Percentiles rank a stretch among this genome's conserved stretches.
Evolutionary conservation across 2,329 filamentous ascomycete genomes (phyloP).

Genomic region (Orbilia quercus): DNA sequence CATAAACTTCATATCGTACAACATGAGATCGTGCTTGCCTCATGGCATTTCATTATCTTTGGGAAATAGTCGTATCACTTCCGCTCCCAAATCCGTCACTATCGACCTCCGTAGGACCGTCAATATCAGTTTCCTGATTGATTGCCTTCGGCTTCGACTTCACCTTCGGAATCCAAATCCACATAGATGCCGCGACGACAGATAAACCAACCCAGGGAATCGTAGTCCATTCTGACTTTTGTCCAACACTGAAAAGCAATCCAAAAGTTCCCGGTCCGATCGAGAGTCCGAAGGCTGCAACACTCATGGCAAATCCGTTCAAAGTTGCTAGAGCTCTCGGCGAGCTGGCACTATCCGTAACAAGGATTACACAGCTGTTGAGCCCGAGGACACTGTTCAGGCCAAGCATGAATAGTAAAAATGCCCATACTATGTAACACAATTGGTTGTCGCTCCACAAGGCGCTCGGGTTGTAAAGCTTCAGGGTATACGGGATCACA

Average conservation of each 20-base stretch:
- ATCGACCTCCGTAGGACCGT: not conserved
- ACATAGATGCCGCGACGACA: constrained; percentile 13
- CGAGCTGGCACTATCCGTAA: constrained; percentile 37
- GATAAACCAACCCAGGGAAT: constrained; percentile 43
- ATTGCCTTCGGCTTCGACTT: constrained; percentile 1
- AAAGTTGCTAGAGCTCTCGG: constrained; percentile 16
- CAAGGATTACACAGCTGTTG: constrained; percentile 29
- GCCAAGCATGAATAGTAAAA: constrained; percentile 8
- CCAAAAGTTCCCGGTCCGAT: constrained; percentile 32
- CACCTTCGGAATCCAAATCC: constrained; percentile 38
- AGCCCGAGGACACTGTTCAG: constrained; percentile 31
- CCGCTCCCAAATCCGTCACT: too few relatives aligned
- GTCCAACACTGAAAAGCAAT: constrained; percentile 33
- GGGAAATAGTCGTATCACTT: too few relatives aligned
- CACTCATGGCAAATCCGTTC: constrained; percentile 28
- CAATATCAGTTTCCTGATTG: not conserved
- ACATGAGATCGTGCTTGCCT: too few relatives aligned
- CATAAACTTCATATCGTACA: too few relatives aligned
- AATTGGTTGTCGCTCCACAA: constrained; percentile 3
- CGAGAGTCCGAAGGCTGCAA: constrained; percentile 9
- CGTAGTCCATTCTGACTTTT: constrained; percentile 31
- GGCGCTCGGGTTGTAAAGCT: constrained; percentile 19
- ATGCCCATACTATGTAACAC: constrained; percentile 13
- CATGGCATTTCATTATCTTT: too few relatives aligned
- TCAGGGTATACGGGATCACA: constrained; percentile 18